phyloP scores from a whole-genome alignment of 1,284 basidiomycete genomes.

The Irpex rosettiformis region DNA sequence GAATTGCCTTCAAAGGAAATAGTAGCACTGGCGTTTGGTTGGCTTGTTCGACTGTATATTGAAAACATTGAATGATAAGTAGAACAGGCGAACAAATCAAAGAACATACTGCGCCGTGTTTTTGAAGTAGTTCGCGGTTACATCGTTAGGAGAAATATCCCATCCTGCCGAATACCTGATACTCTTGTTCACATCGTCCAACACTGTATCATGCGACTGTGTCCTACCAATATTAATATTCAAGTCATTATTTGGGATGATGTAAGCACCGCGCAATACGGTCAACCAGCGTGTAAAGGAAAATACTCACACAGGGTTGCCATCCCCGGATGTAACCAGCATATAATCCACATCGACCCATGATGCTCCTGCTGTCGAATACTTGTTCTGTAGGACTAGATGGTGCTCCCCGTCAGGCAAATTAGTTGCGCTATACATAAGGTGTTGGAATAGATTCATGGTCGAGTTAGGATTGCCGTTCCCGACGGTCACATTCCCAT shows the following conservation, averaged over 20 bases:
- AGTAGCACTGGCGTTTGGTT: slow-evolving; percentile 1
- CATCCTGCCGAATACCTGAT: slow-evolving; percentile 9
- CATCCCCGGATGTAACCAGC: slow-evolving; percentile 11
- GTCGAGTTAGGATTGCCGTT: slow-evolving; percentile 1
- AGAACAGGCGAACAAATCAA: neutral
- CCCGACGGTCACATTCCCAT: neutral
- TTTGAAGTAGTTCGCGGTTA: slow-evolving; percentile 6
- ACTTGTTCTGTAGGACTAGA: slow-evolving; percentile 8
- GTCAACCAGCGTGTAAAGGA: neutral
- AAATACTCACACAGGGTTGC: slow-evolving; percentile 4
- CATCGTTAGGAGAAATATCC: slow-evolving; percentile 8
- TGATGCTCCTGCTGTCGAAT: neutral
- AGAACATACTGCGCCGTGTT: slow-evolving; percentile 12
- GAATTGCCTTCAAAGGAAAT: slow-evolving; percentile 11
- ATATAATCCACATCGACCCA: slow-evolving; percentile 14
- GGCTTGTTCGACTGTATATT: slow-evolving; percentile 8
- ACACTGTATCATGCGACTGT: neutral
- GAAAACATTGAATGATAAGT: neutral
- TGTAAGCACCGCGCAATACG: neutral
- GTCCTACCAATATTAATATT: slow-evolving; percentile 1
- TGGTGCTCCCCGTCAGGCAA: slow-evolving; percentile 3
- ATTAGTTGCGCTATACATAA: slow-evolving; percentile 2
- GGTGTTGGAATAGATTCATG: neutral
- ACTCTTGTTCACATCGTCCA: neutral
- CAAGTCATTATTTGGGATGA: neutral